These are phyloP conservation scores for Solanum sitiens DNA, from an alignment of 257 asterid genomes.

Conservation along the genomic window DNA sequence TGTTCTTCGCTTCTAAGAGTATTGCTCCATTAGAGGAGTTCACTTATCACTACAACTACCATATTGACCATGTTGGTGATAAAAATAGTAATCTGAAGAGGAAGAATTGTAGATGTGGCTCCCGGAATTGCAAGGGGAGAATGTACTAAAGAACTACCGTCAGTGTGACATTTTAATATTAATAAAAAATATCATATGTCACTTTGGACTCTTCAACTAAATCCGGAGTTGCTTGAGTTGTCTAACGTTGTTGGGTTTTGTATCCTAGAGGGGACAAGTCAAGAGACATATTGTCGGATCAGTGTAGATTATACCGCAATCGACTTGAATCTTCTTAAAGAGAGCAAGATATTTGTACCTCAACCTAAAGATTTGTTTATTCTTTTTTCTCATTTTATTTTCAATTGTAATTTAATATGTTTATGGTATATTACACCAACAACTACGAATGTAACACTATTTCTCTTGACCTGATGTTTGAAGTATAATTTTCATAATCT, in stretches of 20 bases:
- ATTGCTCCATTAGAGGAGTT: conserved; percentile 33
- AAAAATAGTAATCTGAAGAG: conserved; percentile 6
- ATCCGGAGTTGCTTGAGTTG: no score
- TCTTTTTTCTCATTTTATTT: neutral
- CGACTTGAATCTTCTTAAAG: neutral
- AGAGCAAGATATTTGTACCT: neutral
- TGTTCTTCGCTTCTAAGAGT: conserved; percentile 32
- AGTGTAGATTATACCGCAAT: neutral
- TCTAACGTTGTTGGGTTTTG: neutral
- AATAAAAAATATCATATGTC: neutral
- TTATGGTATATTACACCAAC: no score
- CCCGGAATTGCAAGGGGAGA: neutral
- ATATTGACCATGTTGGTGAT: conserved; percentile 2
- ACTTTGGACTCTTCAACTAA: neutral
- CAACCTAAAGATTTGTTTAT: neutral
- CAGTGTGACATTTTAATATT: no score
- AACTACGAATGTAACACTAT: neutral
- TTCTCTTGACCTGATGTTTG: neutral
- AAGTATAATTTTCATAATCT: neutral
- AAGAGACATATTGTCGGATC: neutral
- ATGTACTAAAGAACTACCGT: neutral
- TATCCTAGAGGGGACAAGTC: neutral
- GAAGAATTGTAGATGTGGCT: conserved; percentile 15
- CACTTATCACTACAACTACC: neutral
- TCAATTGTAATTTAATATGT: neutral